phyloP scores from a whole-genome alignment of 1,284 basidiomycete species.

The Phylloporus sp. region DNA sequence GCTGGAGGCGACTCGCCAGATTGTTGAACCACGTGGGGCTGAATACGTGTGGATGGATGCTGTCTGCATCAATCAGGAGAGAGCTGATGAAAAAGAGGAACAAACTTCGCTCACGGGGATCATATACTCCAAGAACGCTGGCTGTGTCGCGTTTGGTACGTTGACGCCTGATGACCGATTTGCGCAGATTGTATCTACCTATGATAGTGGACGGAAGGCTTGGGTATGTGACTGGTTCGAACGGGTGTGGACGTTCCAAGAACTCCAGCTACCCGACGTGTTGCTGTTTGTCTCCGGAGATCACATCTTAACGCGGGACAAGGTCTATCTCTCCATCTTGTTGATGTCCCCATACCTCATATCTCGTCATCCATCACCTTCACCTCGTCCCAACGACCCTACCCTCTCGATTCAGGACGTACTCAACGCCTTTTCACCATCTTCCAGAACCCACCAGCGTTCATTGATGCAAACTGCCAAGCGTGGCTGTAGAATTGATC shows the following conservation, averaged over 20 bases:
- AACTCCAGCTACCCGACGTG: slow-evolving; percentile 1
- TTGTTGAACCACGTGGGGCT: background rate
- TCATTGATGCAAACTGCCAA: slow-evolving; percentile 3
- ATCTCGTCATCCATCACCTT: background rate
- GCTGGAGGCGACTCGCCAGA: background rate
- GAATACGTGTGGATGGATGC: slow-evolving; percentile 9
- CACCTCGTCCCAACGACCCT: background rate
- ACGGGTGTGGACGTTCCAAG: slow-evolving; percentile 11
- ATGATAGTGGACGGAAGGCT: background rate
- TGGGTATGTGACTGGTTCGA: slow-evolving; percentile 12
- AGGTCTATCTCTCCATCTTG: slow-evolving; percentile 4
- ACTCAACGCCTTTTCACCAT: slow-evolving; percentile 3
- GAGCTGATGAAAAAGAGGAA: background rate
- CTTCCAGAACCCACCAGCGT: slow-evolving; percentile 1
- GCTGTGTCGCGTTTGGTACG: slow-evolving; percentile 6
- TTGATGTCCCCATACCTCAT: slow-evolving; percentile 8
- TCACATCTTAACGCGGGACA: background rate
- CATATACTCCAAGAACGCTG: slow-evolving; percentile 6
- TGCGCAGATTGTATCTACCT: background rate
- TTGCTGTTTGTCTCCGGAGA: slow-evolving; percentile 7
- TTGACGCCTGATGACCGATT: background rate
- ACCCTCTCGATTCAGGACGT: slow-evolving; percentile 3
- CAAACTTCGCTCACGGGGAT: slow-evolving; percentile 3
- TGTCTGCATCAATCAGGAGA: slow-evolving; percentile 3
- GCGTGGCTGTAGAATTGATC: background rate